These are phyloP conservation scores for Neospermospora avenae DNA, from an alignment of 2,329 filamentous ascomycete species.

Conservation along the genomic window DNA sequence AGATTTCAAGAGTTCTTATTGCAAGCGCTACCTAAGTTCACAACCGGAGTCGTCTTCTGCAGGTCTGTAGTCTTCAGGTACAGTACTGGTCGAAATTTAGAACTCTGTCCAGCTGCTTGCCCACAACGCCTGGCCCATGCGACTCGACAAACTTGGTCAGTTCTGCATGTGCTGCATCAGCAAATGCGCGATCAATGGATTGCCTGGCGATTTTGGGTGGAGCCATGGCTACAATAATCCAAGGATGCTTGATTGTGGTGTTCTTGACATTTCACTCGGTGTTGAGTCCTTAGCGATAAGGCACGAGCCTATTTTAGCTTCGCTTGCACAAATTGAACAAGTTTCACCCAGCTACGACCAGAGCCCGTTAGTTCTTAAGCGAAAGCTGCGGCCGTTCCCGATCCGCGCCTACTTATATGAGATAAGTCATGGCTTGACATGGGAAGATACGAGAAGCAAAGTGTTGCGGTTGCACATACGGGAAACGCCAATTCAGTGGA, in stretches of 20 bases:
- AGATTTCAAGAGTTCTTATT: neutral
- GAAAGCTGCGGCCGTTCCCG: too few relatives aligned
- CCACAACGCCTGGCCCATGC: neutral
- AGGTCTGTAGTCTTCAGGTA: constrained; percentile 6
- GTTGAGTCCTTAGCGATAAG: constrained; percentile 6
- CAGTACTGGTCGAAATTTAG: constrained; percentile 3
- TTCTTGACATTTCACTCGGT: neutral
- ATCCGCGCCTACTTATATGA: too few relatives aligned
- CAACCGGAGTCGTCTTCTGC: neutral
- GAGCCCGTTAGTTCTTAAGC: too few relatives aligned
- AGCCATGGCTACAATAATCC: constrained; percentile 2
- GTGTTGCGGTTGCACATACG: constrained; percentile 37
- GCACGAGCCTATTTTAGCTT: neutral
- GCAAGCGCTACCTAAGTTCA: constrained; percentile 1
- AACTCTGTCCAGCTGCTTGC: constrained; percentile 3
- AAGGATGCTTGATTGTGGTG: neutral
- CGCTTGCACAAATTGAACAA: constrained; percentile 1
- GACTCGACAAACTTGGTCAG: constrained; percentile 8
- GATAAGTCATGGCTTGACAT: too few relatives aligned
- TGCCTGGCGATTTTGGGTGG: constrained; percentile 1
- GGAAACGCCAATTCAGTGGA: constrained; percentile 44
- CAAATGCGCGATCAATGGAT: neutral
- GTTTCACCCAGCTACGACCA: neutral
- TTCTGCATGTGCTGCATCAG: constrained; percentile 9
- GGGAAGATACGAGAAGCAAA: constrained; percentile 49